These are phyloP conservation scores for Solanum stenotomum DNA, from an alignment of 257 asterid genomes.

Conservation along the genomic window DNA sequence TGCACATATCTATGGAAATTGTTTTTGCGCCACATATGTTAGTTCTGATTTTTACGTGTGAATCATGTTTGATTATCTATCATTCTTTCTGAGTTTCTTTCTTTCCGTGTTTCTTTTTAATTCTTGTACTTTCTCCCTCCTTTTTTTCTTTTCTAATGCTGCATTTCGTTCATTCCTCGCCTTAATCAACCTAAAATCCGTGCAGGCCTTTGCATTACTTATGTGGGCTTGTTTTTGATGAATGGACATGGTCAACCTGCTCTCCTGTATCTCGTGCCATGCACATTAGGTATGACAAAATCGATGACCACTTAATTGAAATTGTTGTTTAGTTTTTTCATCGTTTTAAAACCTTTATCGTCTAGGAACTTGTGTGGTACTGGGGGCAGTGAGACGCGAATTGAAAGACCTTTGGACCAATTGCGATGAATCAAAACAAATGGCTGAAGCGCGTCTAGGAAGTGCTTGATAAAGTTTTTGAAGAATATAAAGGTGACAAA, in stretches of 20 bases:
- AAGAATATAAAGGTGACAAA: neutral
- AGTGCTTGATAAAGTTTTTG: neutral
- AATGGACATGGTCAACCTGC: conserved; percentile 96
- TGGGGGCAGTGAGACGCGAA: conserved; percentile 73
- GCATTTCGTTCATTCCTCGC: neutral
- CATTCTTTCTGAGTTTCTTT: neutral
- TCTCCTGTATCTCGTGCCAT: conserved; percentile 89
- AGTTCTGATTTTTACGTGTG: neutral
- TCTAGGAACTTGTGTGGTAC: conserved; percentile 57
- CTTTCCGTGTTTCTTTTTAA: neutral
- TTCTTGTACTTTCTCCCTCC: neutral
- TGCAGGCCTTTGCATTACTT: conserved; percentile 74
- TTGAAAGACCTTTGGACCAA: conserved; percentile 64
- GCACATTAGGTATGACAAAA: conserved; percentile 59
- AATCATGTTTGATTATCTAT: neutral
- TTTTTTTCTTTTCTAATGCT: neutral
- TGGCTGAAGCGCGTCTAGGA: neutral
- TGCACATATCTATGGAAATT: neutral
- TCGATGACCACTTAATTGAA: neutral
- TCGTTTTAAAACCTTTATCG: neutral
- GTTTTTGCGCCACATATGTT: neutral
- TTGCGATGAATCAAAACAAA: conserved; percentile 17
- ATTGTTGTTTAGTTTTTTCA: neutral
- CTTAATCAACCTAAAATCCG: conserved; percentile 3
- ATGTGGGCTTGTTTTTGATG: conserved; percentile 81